phyloP scores from a whole-genome alignment of 371 early-diverging fungal genomes.

The Lichtheimia ramosa region DNA sequence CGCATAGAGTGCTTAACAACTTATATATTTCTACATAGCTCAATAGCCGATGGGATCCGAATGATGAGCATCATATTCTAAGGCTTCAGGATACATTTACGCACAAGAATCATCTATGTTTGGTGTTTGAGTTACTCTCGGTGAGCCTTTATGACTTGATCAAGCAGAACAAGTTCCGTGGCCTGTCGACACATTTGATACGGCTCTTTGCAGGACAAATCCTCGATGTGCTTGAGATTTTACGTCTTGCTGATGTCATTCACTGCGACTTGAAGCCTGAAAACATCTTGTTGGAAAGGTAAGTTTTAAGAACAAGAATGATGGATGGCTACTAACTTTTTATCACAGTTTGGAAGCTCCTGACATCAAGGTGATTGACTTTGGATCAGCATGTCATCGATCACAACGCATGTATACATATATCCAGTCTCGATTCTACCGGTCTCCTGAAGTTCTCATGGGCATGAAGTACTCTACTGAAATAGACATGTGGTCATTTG shows the following conservation, averaged over 20 bases:
- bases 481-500: conserved; percentile 99
- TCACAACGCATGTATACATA: conserved; percentile 92
- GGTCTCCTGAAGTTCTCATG: conserved; percentile 96
- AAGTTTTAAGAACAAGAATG: not conserved
- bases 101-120: conserved; percentile 90
- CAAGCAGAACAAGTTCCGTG: conserved; percentile 95
- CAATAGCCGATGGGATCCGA: conserved; percentile 78
- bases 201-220: conserved; percentile 84
- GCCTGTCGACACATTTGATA: conserved; percentile 86
- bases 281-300: conserved; percentile 90
- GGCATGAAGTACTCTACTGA: conserved; percentile 92
- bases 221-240: conserved; percentile 80
- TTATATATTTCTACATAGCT: conserved; percentile 43
- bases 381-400: conserved; percentile 95
- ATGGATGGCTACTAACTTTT: not conserved
- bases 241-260: conserved; percentile 88
- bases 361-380: conserved; percentile 97
- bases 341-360: conserved; percentile 74
- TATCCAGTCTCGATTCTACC: conserved; percentile 97
- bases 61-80: conserved; percentile 84
- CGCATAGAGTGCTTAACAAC: not conserved
- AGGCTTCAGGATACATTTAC: conserved; percentile 91
- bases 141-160: conserved; percentile 97
- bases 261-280: conserved; percentile 99
- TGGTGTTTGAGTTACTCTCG: conserved; percentile 94